Conservation (phyloP, 2,329 filamentous ascomycete genomes). For the Sporothrix protearum region DNA sequence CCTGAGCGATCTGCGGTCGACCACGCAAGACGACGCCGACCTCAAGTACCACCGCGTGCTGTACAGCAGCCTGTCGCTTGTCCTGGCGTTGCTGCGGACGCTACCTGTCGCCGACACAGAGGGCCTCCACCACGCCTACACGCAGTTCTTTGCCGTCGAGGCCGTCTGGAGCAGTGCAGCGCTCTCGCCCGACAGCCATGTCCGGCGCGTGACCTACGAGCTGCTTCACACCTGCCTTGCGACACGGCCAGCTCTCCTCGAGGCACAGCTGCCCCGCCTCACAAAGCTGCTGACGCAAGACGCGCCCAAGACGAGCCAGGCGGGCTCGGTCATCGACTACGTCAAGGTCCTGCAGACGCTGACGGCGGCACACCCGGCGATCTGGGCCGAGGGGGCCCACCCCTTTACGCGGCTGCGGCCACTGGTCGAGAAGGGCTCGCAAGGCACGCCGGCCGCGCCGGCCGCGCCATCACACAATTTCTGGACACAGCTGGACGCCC, state of each 20-base stretch:
- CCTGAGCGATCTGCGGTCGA: conserved; percentile 83
- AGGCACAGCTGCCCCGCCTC: conserved; percentile 49
- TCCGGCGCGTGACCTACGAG: conserved; percentile 51
- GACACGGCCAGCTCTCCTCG: conserved; percentile 45
- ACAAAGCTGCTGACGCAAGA: conserved; percentile 65
- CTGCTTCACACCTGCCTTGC: conserved; percentile 50
- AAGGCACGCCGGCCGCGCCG: conserved; percentile 53
- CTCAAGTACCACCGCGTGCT: conserved; percentile 79
- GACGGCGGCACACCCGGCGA: conserved; percentile 60
- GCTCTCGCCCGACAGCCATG: conserved; percentile 56
- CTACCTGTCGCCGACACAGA: conserved; percentile 51
- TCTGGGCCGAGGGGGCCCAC: conserved; percentile 66
- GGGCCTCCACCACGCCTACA: conserved; percentile 60
- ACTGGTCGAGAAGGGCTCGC: conserved; percentile 80
- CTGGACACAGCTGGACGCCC: conserved; percentile 64
- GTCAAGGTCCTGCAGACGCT: conserved; percentile 63
- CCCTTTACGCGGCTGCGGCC: conserved; percentile 57
- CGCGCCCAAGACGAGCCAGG: conserved; percentile 67
- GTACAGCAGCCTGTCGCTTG: conserved; percentile 52
- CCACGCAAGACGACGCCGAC: conserved; percentile 78
- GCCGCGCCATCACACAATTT: conserved; percentile 49
- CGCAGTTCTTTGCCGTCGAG: conserved; percentile 63
- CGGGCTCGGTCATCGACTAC: conserved; percentile 69
- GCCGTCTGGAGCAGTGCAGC: conserved; percentile 61
- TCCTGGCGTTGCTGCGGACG: conserved; percentile 51